Evolutionary conservation across 306 rosid species (phyloP).

Genomic region (Cicer cuneatum): DNA sequence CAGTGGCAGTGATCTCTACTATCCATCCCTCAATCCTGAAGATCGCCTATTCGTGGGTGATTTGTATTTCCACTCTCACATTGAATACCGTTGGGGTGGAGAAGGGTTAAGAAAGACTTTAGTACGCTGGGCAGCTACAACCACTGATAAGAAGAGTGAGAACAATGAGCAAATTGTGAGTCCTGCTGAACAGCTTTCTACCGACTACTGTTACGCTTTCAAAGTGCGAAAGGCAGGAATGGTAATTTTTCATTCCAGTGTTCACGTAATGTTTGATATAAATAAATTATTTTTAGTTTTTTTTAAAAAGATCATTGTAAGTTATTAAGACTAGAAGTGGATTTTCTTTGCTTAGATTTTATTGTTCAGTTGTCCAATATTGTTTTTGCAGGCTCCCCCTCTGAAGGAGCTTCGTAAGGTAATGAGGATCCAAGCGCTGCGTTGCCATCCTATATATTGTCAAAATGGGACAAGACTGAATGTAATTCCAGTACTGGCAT

Average conservation of each 20-base stretch:
- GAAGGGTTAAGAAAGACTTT: conserved; percentile 96
- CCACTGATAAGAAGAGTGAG: conserved; percentile 63
- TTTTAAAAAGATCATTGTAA: too few species aligned
- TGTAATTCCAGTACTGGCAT: conserved; percentile 92
- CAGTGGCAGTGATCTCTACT: conserved; percentile 97
- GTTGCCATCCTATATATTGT: conserved; percentile 91
- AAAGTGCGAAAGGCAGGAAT: conserved; percentile 68
- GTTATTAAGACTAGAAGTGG: conserved; percentile 22
- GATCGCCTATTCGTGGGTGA: conserved; percentile 86
- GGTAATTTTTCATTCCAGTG: conserved; percentile 57
- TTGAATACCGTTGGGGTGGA: conserved; percentile 98
- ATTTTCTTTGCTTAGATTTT: conserved; percentile 10
- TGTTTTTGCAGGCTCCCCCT: conserved; percentile 69
- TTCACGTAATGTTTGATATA: conserved; percentile 38
- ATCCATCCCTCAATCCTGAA: conserved; percentile 82
- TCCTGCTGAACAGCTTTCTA: conserved; percentile 85
- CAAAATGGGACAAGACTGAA: conserved; percentile 87
- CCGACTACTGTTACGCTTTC: conserved; percentile 93
- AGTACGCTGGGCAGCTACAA: conserved; percentile 82
- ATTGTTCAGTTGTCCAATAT: conserved; percentile 15
- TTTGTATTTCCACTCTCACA: conserved; percentile 97
- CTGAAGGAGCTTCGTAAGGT: conserved; percentile 85
- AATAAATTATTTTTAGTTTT: conserved; percentile 22
- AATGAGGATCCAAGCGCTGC: conserved; percentile 94
- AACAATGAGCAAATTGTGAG: conserved; percentile 60